Base-by-base conservation (phyloP, 306 rosid species). In the Acacia melanoxylon region DNA sequence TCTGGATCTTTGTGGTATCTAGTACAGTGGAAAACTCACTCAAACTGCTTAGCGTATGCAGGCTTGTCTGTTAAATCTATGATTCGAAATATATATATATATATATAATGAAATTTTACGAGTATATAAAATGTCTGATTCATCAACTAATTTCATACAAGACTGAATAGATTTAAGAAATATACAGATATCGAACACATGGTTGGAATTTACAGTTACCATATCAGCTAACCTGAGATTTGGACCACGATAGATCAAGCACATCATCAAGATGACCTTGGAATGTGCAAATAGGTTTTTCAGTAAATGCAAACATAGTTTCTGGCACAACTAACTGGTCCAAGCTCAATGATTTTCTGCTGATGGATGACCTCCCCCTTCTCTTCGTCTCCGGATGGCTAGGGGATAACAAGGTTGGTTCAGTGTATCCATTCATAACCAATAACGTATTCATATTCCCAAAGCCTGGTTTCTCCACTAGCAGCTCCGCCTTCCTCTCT, bases 181-280 rank as follows among this genome's bases (percentile, higher is more conserved):
- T 16, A 63, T 56, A 3, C 71, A 81, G 42, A 35, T 22, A 78
- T 24, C 13, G 41, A 81, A 69, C 73, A 76, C 22, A 20, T 20
- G 46, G 29, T 16, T 44, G 46, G 40, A 79, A 84, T 72, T 22
- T 65, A 77, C 45, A 67, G 63, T 65, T 40, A 80, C 65, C 63
- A 72, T 8, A 72, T 83, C 78, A 83, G 85, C 90, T 85, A 83
- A 96, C 99, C 99, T 96, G 98, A 78, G 97, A 92, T 86, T 93
- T 96, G 86, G 99, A 96, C 99, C 99, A 96, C 4, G 99, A 96
- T 37, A 96, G 97, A 68, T 96, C 99, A 80, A 96, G 98, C 80
- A 96, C 99, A 81, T 90, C 99, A 86, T 91, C 76, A 1, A 75
- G 82, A 87, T 96, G 99, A 20, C 99, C 99, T 83, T 89, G 86